Evolutionary conservation across 257 asterid species (phyloP), one percentile per base, ranked within the genome.

Genomic region (Catharanthus roseus): DNA sequence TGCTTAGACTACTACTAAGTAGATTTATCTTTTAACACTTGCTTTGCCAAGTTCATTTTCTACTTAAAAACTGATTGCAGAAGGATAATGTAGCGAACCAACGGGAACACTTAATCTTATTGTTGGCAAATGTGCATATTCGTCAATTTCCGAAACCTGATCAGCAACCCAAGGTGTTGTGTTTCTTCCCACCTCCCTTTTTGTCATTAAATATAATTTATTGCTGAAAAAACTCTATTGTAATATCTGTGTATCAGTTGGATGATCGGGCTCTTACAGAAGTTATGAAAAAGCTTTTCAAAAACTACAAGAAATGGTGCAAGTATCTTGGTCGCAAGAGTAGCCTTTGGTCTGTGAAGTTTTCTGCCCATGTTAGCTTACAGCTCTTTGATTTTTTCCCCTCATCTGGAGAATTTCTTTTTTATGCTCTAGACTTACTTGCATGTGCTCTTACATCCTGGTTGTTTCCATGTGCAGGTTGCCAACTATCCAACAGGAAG

Each of bases 281-380:
- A 80, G 99, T 91, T 70, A 88, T 91, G 99, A 88, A 90, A 85
- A 93, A 89, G 70, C 96, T 91, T 66, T 91, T 93, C 86, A 93
- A 91, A 77, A 93, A 89, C 85, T 93, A 93, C 89, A 89, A 92
- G 83, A 93, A 88, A 77, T 93, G 99, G 99, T 93, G 99, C 90
- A 89, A 88, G 83, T 93, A 91, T 80, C 95, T 89, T 72, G 95
- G 86, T 78, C 99, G 99, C 47, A 91, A 93, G 81, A 91, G 96
- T 77, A 93, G 96, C 84, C 95, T 93, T 80, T 91, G 99, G 99
- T 93, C 81, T 82, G 89, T 80, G 65, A 41, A n/a, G 41, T 69
- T 68, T 34, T 10, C 5, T 58, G 53, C 68, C 60, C 62, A 36
- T 29, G 26, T 15, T 19, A 31, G 24, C 38, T 24, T 29, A 54